A percentile compares a stretch with the other conserved stretches of the same genome.
Evolutionary conservation across 345 rosid species (phyloP).

Genomic region (Hevea brasiliensis): DNA sequence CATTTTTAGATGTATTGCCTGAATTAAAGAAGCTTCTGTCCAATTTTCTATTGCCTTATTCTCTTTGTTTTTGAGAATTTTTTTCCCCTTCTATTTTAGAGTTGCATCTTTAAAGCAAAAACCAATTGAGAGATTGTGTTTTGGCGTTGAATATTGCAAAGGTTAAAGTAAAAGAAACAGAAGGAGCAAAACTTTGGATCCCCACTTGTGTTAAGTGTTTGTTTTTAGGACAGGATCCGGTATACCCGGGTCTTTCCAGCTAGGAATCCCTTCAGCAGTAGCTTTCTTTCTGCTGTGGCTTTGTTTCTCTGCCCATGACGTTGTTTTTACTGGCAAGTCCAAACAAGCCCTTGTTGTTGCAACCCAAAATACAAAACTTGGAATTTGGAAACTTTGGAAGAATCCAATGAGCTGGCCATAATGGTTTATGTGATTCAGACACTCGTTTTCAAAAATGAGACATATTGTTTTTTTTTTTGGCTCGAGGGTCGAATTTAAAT

Average conservation of each 20-base stretch:
- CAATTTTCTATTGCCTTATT: conserved; percentile 23
- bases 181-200: conserved; percentile 39
- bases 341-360: conserved; percentile 15
- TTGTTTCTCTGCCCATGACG: too few species aligned
- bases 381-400: too few species aligned
- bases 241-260: conserved; percentile 72
- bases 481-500: too few species aligned
- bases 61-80: conserved; percentile 11
- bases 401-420: too few species aligned
- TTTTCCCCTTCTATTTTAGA: conserved; percentile 8
- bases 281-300: conserved; percentile 19
- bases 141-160: conserved; percentile 22
- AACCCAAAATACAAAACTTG: too few species aligned
- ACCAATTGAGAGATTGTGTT: conserved; percentile 30
- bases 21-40: conserved; percentile 49
- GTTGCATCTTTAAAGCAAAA: conserved; percentile 33
- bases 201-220: conserved; percentile 27
- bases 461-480: too few species aligned
- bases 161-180: conserved; percentile 15
- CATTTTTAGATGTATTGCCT: conserved; percentile 46
- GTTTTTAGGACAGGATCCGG: conserved; percentile 66
- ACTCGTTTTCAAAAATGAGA: conserved; percentile 6
- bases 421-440: too few species aligned
- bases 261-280: conserved; percentile 34
- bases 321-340: conserved; percentile 21